These are phyloP conservation scores for Sporodiniella umbellata DNA, from an alignment of 371 early-diverging fungal genomes.

Conservation along the genomic window DNA sequence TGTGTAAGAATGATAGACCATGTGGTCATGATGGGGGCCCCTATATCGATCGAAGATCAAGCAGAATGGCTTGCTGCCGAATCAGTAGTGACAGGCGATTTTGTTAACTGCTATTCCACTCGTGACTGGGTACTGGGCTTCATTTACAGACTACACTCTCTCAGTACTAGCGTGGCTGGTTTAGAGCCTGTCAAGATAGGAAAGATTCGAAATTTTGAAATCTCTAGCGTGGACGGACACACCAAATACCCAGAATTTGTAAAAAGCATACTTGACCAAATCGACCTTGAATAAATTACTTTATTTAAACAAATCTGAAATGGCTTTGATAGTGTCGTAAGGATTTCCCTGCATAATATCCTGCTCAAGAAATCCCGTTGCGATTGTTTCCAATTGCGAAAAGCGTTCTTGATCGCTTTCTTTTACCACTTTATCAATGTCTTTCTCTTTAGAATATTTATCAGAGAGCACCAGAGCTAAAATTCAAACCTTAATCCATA, in stretches of 20 bases:
- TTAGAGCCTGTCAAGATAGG: slow-evolving; percentile 60
- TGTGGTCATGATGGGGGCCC: slow-evolving; percentile 65
- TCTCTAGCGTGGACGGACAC: slow-evolving; percentile 81
- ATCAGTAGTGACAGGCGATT: slow-evolving; percentile 77
- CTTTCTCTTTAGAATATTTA: background rate
- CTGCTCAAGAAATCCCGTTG: slow-evolving; percentile 1
- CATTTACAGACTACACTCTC: slow-evolving; percentile 69
- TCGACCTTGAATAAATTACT: slow-evolving; percentile 24
- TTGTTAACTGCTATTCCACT: slow-evolving; percentile 85
- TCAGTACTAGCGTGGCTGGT: slow-evolving; percentile 77
- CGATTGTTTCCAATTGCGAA: background rate
- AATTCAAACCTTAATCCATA: background rate
- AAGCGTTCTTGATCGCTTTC: slow-evolving; percentile 5
- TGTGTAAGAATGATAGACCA: slow-evolving; percentile 51
- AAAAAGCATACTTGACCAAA: slow-evolving; percentile 18
- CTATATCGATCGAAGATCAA: slow-evolving; percentile 46
- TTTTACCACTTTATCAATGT: slow-evolving; percentile 4
- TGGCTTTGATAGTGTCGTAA: background rate
- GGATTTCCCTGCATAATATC: slow-evolving; percentile 6
- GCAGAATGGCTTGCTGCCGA: slow-evolving; percentile 45
- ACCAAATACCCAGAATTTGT: slow-evolving; percentile 67
- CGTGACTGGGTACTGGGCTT: slow-evolving; percentile 90
- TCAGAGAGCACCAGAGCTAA: slow-evolving; percentile 8
- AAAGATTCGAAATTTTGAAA: slow-evolving; percentile 75
- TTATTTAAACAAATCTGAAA: background rate